These are phyloP conservation scores for Kingdonia uniflora DNA, from an alignment of 164 flowering plant species.

Conservation along the genomic window DNA sequence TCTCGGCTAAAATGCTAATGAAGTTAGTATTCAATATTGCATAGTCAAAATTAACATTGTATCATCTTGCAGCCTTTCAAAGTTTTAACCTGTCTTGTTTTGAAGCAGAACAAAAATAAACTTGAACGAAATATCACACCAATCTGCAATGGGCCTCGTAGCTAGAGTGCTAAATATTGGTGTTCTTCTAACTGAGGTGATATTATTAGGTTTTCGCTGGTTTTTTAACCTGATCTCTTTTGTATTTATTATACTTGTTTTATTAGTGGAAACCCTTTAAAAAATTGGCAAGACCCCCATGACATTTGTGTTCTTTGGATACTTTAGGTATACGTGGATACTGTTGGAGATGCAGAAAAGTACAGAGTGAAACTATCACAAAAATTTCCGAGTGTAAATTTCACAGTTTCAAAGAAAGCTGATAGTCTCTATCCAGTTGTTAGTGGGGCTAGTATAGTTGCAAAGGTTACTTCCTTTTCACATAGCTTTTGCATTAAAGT, in stretches of 20 bases:
- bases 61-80: background rate
- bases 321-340: slow-evolving; percentile 83
- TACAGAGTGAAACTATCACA: slow-evolving; percentile 57
- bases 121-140: slow-evolving; percentile 85
- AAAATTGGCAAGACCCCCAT: background rate
- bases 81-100: slow-evolving; percentile 2
- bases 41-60: background rate
- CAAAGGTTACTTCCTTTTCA: slow-evolving; percentile 47
- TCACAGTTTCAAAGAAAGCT: slow-evolving; percentile 93
- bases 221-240: too few relatives aligned
- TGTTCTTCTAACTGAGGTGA: slow-evolving; percentile 82
- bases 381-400: slow-evolving; percentile 67
- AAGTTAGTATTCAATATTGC: slow-evolving; percentile 29
- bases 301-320: slow-evolving; percentile 2
- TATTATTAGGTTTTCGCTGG: too few relatives aligned
- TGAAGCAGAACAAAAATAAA: slow-evolving; percentile 63
- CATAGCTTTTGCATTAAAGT: slow-evolving; percentile 1
- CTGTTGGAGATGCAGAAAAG: slow-evolving; percentile 92
- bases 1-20: slow-evolving; percentile 89
- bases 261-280: background rate
- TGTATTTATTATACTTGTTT: background rate
- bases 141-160: slow-evolving; percentile 88
- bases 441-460: slow-evolving; percentile 95
- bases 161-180: slow-evolving; percentile 53
- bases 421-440: slow-evolving; percentile 96